These are phyloP conservation scores for Alternaria solani DNA, from an alignment of 2,329 filamentous ascomycete genomes.

Conservation along the genomic window DNA sequence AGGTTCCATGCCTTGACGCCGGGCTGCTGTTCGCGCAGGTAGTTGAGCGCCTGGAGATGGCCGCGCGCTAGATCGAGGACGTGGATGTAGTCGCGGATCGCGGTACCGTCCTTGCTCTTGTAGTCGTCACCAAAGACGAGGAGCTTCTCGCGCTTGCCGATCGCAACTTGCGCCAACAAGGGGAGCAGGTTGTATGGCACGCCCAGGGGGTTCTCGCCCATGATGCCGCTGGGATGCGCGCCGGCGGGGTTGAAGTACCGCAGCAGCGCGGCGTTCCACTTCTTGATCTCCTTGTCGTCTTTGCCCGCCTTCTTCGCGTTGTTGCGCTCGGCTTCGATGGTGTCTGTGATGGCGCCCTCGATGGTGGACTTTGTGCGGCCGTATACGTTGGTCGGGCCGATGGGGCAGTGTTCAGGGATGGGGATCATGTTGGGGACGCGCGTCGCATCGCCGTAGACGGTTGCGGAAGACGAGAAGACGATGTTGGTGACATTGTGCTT, in stretches of 20 bases:
- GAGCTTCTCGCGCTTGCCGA: conserved; percentile 92
- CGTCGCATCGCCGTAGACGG: conserved; percentile 97
- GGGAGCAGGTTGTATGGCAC: conserved; percentile 96
- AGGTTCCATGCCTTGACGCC: conserved; percentile 97
- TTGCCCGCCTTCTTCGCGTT: conserved; percentile 78
- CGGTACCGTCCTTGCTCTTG: conserved; percentile 85
- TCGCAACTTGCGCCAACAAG: conserved; percentile 92
- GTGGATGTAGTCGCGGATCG: conserved; percentile 98
- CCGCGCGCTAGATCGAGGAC: conserved; percentile 88
- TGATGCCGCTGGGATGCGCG: conserved; percentile 91
- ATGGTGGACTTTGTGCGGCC: conserved; percentile 95
- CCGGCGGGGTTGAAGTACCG: conserved; percentile 98
- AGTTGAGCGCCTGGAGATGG: conserved; percentile 88
- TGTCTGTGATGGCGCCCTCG: conserved; percentile 90
- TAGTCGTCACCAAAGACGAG: conserved; percentile 97
- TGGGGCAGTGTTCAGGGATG: conserved; percentile 95
- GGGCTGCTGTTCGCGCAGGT: conserved; percentile 82
- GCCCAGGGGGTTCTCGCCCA: conserved; percentile 97
- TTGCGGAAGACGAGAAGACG: conserved; percentile 97
- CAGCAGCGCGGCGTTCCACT: conserved; percentile 92
- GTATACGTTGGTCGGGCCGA: conserved; percentile 96
- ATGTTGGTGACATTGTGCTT: conserved; percentile 93
- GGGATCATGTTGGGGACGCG: conserved; percentile 98
- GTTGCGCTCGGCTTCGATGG: conserved; percentile 84
- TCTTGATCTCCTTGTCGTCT: conserved; percentile 66